Conservation (phyloP, 225 moss, liverwort and hornwort genomes). For the Neckera pumila region DNA sequence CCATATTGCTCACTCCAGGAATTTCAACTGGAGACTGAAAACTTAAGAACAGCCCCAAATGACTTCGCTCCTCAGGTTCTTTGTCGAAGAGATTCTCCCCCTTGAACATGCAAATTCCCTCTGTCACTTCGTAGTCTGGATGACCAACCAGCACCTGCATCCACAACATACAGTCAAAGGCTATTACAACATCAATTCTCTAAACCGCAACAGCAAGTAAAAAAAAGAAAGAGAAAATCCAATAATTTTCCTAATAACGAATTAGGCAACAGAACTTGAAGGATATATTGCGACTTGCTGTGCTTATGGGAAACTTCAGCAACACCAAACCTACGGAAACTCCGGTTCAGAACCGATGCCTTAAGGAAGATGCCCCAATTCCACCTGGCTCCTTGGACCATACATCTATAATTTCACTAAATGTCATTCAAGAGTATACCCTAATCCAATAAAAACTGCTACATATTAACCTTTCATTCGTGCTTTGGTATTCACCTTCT, state of each 20-base stretch:
- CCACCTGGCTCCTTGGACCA: neutral
- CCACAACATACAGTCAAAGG: neutral
- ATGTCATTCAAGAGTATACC: neutral
- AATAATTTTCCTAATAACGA: neutral
- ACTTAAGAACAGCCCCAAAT: slow-evolving; percentile 74
- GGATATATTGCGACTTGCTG: neutral
- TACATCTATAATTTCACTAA: neutral
- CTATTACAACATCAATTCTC: neutral
- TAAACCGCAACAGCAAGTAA: neutral
- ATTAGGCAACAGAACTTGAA: neutral
- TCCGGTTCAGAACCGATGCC: neutral
- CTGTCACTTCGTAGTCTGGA: slow-evolving; percentile 81
- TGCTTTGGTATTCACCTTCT: neutral
- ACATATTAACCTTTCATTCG: neutral
- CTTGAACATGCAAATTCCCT: slow-evolving; percentile 62
- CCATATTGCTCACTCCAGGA: slow-evolving; percentile 99
- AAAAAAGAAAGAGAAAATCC: neutral
- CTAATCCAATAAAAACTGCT: neutral
- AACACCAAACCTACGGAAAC: neutral
- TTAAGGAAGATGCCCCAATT: neutral
- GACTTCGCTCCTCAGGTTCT: slow-evolving; percentile 86
- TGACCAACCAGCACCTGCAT: slow-evolving; percentile 88
- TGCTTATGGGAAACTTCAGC: neutral
- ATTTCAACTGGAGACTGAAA: slow-evolving; percentile 95
- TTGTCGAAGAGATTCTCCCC: slow-evolving; percentile 93